Percentiles rank a stretch among this genome's conserved stretches.
phyloP scores from a whole-genome alignment of 1,139 yeast species.

The Candida sanyaensis region DNA sequence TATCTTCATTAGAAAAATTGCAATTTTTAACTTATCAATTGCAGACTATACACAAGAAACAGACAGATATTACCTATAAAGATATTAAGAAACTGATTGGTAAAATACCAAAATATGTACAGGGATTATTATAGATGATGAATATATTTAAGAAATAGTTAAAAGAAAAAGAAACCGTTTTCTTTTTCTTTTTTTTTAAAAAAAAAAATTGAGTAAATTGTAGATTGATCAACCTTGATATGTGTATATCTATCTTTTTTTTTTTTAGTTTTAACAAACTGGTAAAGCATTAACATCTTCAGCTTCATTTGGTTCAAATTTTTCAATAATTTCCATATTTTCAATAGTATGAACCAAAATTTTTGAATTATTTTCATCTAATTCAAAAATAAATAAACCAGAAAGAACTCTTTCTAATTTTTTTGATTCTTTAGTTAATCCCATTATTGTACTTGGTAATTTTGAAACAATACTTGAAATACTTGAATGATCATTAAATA shows the following conservation, averaged over 20 bases:
- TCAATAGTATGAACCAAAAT: slow-evolving; percentile 77
- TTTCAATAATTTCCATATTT: slow-evolving; percentile 66
- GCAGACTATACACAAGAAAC: slow-evolving; percentile 14
- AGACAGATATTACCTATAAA: slow-evolving; percentile 15
- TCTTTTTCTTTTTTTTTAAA: too few relatives aligned
- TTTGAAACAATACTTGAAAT: slow-evolving; percentile 23
- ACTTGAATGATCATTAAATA: slow-evolving; percentile 13
- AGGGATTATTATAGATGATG: slow-evolving; percentile 6
- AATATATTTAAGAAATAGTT: neutral
- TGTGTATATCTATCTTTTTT: too few relatives aligned
- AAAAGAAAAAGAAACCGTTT: too few relatives aligned
- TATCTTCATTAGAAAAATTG: slow-evolving; percentile 23
- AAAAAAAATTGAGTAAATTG: too few relatives aligned
- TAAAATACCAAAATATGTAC: slow-evolving; percentile 13
- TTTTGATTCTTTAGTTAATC: slow-evolving; percentile 31
- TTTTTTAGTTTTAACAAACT: too few relatives aligned
- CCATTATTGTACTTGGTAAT: slow-evolving; percentile 16
- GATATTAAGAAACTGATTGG: slow-evolving; percentile 14
- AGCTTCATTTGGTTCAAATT: slow-evolving; percentile 27
- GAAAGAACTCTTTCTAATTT: slow-evolving; percentile 52
- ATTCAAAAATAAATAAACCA: slow-evolving; percentile 78
- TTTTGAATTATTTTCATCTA: slow-evolving; percentile 56
- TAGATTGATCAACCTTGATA: too few relatives aligned
- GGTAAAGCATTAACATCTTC: slow-evolving; percentile 25
- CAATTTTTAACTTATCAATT: slow-evolving; percentile 26